A percentile compares a stretch with the other conserved stretches of the same genome.
These are phyloP conservation scores for Colletotrichum magnum DNA, from an alignment of 2,329 filamentous ascomycete species.

Conservation along the genomic window DNA sequence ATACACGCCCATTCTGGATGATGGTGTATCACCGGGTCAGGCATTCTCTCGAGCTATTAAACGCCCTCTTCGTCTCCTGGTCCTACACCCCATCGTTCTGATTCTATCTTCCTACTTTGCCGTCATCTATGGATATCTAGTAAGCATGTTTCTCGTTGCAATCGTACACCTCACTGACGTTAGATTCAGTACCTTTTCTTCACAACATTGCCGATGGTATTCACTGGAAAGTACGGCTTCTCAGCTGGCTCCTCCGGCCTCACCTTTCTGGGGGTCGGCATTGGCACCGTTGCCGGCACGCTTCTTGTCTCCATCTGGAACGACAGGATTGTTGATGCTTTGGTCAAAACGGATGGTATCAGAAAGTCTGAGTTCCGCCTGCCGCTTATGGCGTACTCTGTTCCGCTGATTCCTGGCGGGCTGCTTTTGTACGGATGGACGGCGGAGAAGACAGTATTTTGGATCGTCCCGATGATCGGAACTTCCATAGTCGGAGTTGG, in stretches of 20 bases:
- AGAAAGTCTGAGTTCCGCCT: conserved; percentile 43
- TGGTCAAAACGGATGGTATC: conserved; percentile 37
- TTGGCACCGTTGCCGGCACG: conserved; percentile 42
- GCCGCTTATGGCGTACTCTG: conserved; percentile 41
- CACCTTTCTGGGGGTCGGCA: conserved; percentile 66
- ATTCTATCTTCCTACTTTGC: conserved; percentile 55
- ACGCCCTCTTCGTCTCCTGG: conserved; percentile 62
- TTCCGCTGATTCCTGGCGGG: conserved; percentile 46
- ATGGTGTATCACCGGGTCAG: conserved; percentile 41
- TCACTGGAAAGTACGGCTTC: conserved; percentile 52
- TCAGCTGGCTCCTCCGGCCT: conserved; percentile 48
- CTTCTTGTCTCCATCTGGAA: conserved; percentile 46
- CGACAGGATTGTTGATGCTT: conserved; percentile 29
- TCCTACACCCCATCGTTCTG: conserved; percentile 67
- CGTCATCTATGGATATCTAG: conserved; percentile 52
- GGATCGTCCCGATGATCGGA: conserved; percentile 69
- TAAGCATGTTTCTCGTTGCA: background rate
- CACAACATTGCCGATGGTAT: conserved; percentile 56
- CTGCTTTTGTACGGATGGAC: conserved; percentile 47
- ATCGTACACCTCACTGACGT: background rate
- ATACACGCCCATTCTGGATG: conserved; percentile 34
- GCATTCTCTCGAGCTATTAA: conserved; percentile 53
- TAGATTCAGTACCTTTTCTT: conserved; percentile 60
- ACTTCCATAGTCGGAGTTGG: conserved; percentile 64
- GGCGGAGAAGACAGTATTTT: conserved; percentile 67